phyloP scores from a whole-genome alignment of 805 yeast species.

The Kuraishia capsulata region DNA sequence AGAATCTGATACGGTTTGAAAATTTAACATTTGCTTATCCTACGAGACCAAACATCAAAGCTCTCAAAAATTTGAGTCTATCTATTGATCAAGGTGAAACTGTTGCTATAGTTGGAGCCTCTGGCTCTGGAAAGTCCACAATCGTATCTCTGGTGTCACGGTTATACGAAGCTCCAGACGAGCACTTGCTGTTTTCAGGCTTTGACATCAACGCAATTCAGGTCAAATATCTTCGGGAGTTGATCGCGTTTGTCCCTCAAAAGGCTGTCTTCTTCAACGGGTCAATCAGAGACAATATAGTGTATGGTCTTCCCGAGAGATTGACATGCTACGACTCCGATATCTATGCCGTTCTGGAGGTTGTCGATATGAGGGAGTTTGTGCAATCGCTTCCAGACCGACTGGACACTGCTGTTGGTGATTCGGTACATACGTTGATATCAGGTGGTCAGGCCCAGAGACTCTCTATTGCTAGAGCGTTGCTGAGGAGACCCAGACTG shows the following conservation, averaged over 20 bases:
- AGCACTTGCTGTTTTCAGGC: slow-evolving; percentile 35
- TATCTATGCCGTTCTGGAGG: slow-evolving; percentile 23
- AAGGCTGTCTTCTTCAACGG: slow-evolving; percentile 66
- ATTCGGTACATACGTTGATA: slow-evolving; percentile 31
- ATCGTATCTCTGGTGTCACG: slow-evolving; percentile 46
- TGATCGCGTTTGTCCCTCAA: slow-evolving; percentile 69
- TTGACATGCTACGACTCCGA: slow-evolving; percentile 1
- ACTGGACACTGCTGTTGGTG: slow-evolving; percentile 50
- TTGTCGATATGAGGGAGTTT: slow-evolving; percentile 45
- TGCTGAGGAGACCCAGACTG: slow-evolving; percentile 54
- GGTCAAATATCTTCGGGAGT: slow-evolving; percentile 36
- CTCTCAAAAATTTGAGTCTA: slow-evolving; percentile 35
- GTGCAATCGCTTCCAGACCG: slow-evolving; percentile 47
- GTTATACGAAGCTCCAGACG: slow-evolving; percentile 33
- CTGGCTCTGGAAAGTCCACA: slow-evolving; percentile 93
- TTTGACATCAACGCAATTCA: slow-evolving; percentile 37
- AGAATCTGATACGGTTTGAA: slow-evolving; percentile 27
- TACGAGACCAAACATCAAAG: slow-evolving; percentile 8
- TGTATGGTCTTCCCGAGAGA: slow-evolving; percentile 40
- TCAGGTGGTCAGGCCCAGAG: slow-evolving; percentile 94
- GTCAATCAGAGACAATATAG: slow-evolving; percentile 58
- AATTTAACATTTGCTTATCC: slow-evolving; percentile 40
- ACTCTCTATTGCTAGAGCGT: slow-evolving; percentile 73
- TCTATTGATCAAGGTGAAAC: slow-evolving; percentile 35
- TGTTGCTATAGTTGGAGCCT: slow-evolving; percentile 69